Evolutionary conservation across 1,139 yeast species (phyloP).

Genomic region (Geotrichum reessii): DNA sequence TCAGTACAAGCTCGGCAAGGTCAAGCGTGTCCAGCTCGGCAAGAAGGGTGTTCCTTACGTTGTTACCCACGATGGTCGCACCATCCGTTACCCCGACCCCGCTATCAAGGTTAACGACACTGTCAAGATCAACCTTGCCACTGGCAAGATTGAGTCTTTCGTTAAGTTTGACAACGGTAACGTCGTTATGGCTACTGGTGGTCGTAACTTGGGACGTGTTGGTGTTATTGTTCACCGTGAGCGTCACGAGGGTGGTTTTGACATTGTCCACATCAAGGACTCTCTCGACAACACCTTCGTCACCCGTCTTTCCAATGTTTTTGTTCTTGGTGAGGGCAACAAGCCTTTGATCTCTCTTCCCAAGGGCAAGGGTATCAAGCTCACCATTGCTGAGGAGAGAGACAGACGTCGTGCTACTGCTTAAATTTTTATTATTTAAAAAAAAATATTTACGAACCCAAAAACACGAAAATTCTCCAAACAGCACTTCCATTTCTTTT

Average conservation of each 20-base stretch:
- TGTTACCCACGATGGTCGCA: constrained; percentile 99
- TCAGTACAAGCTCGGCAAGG: constrained; percentile 94
- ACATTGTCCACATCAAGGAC: constrained; percentile 97
- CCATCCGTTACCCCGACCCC: constrained; percentile 99
- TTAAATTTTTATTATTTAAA: constrained; percentile 5
- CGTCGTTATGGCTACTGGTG: constrained; percentile 97
- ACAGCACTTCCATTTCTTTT: background rate
- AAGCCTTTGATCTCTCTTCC: constrained; percentile 97
- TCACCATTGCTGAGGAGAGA: constrained; percentile 97
- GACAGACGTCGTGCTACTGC: constrained; percentile 63
- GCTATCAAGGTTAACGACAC: constrained; percentile 93
- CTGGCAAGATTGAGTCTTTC: constrained; percentile 89
- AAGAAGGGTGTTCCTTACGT: constrained; percentile 97
- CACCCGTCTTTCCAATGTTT: constrained; percentile 95
- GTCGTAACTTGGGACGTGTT: constrained; percentile 99
- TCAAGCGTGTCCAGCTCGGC: constrained; percentile 95
- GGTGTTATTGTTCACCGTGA: constrained; percentile 98
- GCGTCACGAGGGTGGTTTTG: constrained; percentile 99
- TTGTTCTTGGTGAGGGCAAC: constrained; percentile 96
- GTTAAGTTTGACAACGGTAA: constrained; percentile 95
- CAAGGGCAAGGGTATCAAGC: constrained; percentile 99
- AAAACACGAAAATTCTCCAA: constrained; percentile 1
- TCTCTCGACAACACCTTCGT: constrained; percentile 95
- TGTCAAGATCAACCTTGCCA: constrained; percentile 90
- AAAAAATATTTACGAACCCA: background rate